Evolutionary conservation across 371 early-diverging fungal species (phyloP), one percentile per base, ranked within the genome.

Genomic region (Mucor mucedo): DNA sequence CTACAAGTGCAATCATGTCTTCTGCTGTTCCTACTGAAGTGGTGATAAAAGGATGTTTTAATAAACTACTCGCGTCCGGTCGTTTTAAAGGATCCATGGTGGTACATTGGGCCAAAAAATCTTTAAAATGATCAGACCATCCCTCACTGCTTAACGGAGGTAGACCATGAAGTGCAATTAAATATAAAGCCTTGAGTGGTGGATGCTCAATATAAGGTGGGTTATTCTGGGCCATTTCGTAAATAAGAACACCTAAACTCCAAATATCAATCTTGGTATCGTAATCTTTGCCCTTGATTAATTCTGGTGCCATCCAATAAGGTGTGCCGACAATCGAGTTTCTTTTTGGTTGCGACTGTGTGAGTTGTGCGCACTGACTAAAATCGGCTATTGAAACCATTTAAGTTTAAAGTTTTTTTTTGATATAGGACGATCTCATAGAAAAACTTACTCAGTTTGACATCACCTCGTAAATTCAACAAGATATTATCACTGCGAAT

Each of bases 231-330:
- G 90, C 82, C 84, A 93, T 87, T 77, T 94, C 94, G 53, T 89
- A 85, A 52, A 88, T 75, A 57, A 90, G 75, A 14, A 90, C 80
- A 32, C 93, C 94, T 10, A 91, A 71, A 58, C 90, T 89, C 94
- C 94, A 94, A 52, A 91, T 85, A 64, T 94, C 94, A 8, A 84
- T 88, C 61, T 89, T 90, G 10, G 87, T 83, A 57, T 85, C 88
- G 79, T 94, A 29, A 2, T 48, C 39, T 52, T 77, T 73, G 33
- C 83, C 86, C 66, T 83, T 85, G 53, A 93, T 85, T 33, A 95
- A 90, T 77, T 97, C 97, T 40, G 44, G 62, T 30, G 66, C 73
- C 95, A 95, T 94, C 97, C 97, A 96, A 85, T 93, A 95, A 71
- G 86, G 84, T 58, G 82, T 93, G 33, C 89, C 89, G 5, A 87